Evolutionary conservation across 257 asterid species (phyloP), one percentile per base, ranked within the genome.

Genomic region (Forsythia viridissima): DNA sequence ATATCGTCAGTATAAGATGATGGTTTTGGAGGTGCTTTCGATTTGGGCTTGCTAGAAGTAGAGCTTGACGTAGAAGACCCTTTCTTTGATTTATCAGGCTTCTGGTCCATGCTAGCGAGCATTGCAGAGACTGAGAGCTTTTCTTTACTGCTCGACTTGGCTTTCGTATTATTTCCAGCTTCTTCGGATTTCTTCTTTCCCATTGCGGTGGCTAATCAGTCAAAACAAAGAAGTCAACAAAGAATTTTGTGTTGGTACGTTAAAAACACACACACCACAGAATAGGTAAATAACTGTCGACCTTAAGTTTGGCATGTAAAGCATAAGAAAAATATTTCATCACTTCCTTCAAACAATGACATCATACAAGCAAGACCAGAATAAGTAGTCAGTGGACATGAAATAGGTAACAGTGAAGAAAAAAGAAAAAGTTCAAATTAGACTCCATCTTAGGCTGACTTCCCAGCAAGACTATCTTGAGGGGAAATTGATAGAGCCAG

Each of bases 171-270:
- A 36, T 38, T 80, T 21, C 84, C 92, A 79, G 72, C 78, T 24
- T 91, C 94, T 24, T 90, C 94, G 7, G 86, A 72, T 79, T 88
- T 90, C 83, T 88, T 91, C 89, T 86, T 91, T 8, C 93, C 97
- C 97, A 91, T 90, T 9, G 74, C 20, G 21, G 70, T 15, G 43
- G 37, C 83, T 79, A 73, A 75, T 63, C 76, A 72, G 41, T 34
- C 76, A 80, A 8, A 71, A 51, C 10, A 36, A 9, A 41, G 6
- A 21, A 59, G 37, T 37, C 11, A 24, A 67, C n/a, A 69, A 52
- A 37, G 7, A 20, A 40, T 13, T 9, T 78, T 67, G 72, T 41
- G n/a, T 40, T 37, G 43, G 70, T 69, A 71, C 13, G 13, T 20
- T 20, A 52, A 41, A 41, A 30, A 10, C 51, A 48, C n/a, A 20